Conservation (phyloP, 1,139 yeast species). For the Zygosaccharomyces sapae region DNA sequence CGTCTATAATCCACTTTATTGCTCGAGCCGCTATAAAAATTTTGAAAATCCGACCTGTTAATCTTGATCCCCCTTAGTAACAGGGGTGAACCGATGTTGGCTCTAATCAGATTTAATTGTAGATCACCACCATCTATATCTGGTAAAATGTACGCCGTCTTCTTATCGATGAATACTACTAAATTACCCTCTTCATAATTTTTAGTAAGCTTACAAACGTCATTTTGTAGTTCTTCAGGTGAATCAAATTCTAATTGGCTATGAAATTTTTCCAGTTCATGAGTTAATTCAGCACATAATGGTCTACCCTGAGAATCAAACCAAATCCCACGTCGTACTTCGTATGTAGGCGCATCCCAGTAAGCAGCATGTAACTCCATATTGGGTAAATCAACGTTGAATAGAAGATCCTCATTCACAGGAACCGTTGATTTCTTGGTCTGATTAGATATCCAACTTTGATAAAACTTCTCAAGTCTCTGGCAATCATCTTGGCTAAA, state of each 20-base stretch:
- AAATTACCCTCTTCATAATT: constrained; percentile 31
- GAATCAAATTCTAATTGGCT: constrained; percentile 23
- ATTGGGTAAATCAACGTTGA: constrained; percentile 58
- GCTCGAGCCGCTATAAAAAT: constrained; percentile 12
- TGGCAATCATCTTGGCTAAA: constrained; percentile 62
- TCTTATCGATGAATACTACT: constrained; percentile 38
- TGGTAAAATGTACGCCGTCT: constrained; percentile 39
- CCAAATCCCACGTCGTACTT: constrained; percentile 86
- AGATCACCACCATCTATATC: constrained; percentile 37
- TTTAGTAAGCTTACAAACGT: constrained; percentile 20
- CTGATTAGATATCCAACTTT: constrained; percentile 14
- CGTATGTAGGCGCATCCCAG: constrained; percentile 88
- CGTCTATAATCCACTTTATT: constrained; percentile 15
- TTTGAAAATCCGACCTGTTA: constrained; percentile 17
- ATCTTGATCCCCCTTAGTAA: constrained; percentile 27
- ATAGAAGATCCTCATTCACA: constrained; percentile 79
- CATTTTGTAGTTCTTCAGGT: constrained; percentile 14
- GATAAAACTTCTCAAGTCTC: constrained; percentile 52
- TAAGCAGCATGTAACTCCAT: constrained; percentile 64
- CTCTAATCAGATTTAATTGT: constrained; percentile 33
- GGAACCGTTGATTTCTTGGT: constrained; percentile 37
- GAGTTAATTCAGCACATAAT: constrained; percentile 47
- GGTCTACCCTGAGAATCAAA: constrained; percentile 63
- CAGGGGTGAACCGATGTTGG: constrained; percentile 27
- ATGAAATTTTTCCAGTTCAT: constrained; percentile 58